Base-by-base conservation (phyloP, 306 rosid species). In the Inga oerstediana region DNA sequence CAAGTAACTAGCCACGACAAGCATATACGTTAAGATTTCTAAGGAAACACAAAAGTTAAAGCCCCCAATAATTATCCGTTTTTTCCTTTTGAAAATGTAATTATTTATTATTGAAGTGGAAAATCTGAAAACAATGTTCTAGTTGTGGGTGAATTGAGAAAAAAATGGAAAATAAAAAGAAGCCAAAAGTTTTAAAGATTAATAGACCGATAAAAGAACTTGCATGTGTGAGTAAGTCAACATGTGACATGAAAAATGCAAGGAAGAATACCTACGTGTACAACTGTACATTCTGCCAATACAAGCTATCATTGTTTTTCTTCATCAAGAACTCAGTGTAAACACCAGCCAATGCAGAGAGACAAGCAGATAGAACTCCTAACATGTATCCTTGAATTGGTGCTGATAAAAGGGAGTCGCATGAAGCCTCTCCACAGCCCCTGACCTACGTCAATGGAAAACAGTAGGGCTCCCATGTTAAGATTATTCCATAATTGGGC, bases 211-310 rank as follows among this genome's bases (percentile, higher is more conserved):
- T 17, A 16, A 10, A 16, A 30, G 27, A n/a, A 17, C 45, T 48
- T 13, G 37, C 70, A 8, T 35, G 49, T 35, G 17, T 20, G 43
- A 24, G 37, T 54, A 49, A 10, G 66, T 75, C 10, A 20, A 56
- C 12, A 56, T 56, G 22, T 56, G 34, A 56, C 12, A 22, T 72
- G 14, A 34, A 19, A 67, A 62, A 76, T 22, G 34, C 8, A n/a
- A 80, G 84, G 80, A 78, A 80, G 84, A 81, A 75, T 76, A 87
- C 95, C 86, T 90, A 91, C 93, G 86, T 90, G 81, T 89, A 91
- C 87, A 91, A 87, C 84, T 89, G 95, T 30, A 91, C 88, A 82
- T 88, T 91, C 92, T 91, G 95, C 93, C 95, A 91, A 82, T 91
- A 91, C 75, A 91, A 84, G 88, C 86, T 88, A 80, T 91, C 95